These are phyloP conservation scores for Monosporascus sp. DNA, from an alignment of 2,329 filamentous ascomycete genomes.

Conservation along the genomic window DNA sequence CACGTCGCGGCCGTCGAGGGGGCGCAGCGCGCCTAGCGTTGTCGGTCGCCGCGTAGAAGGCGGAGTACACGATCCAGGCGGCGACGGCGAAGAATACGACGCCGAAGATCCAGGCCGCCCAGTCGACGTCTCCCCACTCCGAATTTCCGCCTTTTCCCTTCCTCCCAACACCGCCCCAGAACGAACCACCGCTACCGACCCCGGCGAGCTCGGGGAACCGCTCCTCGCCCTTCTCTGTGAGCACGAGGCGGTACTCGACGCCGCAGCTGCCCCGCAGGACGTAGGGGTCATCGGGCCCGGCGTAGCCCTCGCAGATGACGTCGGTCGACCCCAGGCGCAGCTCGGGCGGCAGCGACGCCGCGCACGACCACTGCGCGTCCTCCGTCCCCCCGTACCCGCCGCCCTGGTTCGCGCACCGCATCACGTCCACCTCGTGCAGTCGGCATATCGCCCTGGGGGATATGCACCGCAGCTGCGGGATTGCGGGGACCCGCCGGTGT, in stretches of 20 bases:
- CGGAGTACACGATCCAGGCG: conserved; percentile 56
- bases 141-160: conserved; percentile 17
- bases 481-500: conserved; percentile 67
- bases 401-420: conserved; percentile 88
- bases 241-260: conserved; percentile 76
- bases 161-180: conserved; percentile 19
- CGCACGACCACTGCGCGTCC: conserved; percentile 89
- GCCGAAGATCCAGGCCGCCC: conserved; percentile 47
- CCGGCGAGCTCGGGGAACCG: conserved; percentile 55
- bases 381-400: conserved; percentile 66
- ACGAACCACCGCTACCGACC: conserved; percentile 22
- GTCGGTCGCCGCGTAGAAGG: conserved; percentile 28
- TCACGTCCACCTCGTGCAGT: conserved; percentile 69
- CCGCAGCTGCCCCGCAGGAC: conserved; percentile 90
- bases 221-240: conserved; percentile 72
- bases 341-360: conserved; percentile 53
- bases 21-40: conserved; percentile 5
- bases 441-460: conserved; percentile 59
- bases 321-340: conserved; percentile 77
- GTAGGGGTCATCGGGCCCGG: conserved; percentile 68
- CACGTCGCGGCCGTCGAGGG: conserved; percentile 17
- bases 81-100: conserved; percentile 55
- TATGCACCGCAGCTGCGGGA: conserved; percentile 75
- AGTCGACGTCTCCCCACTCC: background rate
- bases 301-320: conserved; percentile 88